These are phyloP conservation scores for Heracleum sosnowskyi DNA, from an alignment of 129 eudicot genomes.

Conservation along the genomic window DNA sequence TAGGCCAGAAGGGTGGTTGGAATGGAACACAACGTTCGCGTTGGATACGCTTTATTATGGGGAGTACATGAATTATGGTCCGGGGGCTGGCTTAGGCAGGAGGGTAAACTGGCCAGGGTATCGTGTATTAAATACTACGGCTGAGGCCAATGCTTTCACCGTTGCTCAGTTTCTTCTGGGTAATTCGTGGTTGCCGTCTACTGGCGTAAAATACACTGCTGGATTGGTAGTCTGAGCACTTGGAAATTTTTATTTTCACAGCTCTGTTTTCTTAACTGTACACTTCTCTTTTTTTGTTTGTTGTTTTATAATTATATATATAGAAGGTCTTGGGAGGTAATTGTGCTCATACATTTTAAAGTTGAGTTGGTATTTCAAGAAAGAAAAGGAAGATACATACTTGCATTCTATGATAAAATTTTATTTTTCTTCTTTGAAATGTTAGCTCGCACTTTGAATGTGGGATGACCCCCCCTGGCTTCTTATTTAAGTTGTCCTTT, in stretches of 20 bases:
- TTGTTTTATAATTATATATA: neutral
- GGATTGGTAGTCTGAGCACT: constrained; percentile 32
- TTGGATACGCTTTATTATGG: constrained; percentile 60
- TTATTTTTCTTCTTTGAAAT: neutral
- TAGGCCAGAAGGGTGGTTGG: constrained; percentile 78
- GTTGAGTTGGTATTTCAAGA: neutral
- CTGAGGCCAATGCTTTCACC: constrained; percentile 47
- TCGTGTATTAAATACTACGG: constrained; percentile 40
- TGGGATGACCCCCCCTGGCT: neutral
- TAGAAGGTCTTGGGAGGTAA: neutral
- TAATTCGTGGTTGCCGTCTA: constrained; percentile 61
- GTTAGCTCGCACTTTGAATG: neutral
- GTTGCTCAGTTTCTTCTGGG: constrained; percentile 66
- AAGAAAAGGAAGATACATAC: neutral
- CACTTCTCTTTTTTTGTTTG: neutral
- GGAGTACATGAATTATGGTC: constrained; percentile 80
- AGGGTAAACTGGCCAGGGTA: constrained; percentile 86
- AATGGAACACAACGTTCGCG: constrained; percentile 60
- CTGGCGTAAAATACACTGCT: constrained; percentile 49
- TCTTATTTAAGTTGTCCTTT: neutral
- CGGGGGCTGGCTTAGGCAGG: constrained; percentile 52
- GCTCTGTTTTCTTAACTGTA: neutral
- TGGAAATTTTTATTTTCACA: neutral
- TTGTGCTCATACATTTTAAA: neutral
- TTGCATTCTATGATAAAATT: neutral